Conservation (phyloP, 1,284 basidiomycete genomes). For the Sutorius eximius region DNA sequence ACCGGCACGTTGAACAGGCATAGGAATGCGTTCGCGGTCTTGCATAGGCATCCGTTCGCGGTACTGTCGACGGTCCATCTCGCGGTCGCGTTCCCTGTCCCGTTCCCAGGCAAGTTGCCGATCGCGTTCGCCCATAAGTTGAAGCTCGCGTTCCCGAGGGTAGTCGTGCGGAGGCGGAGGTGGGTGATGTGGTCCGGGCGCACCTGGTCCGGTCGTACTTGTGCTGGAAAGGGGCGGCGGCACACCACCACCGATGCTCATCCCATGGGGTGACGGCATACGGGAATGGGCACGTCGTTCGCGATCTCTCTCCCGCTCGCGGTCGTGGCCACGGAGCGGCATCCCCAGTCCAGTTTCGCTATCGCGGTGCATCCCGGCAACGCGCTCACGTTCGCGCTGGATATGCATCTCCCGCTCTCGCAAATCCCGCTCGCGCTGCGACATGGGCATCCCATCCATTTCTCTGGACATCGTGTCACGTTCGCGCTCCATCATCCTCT, state of each 20-base stretch:
- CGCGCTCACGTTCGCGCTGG: slow-evolving; percentile 31
- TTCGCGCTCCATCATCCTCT: slow-evolving; percentile 26
- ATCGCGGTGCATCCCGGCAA: slow-evolving; percentile 28
- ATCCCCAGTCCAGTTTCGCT: slow-evolving; percentile 31
- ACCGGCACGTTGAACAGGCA: slow-evolving; percentile 24
- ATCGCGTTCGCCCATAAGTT: slow-evolving; percentile 26
- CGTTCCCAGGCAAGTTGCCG: slow-evolving; percentile 32
- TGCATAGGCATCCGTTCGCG: slow-evolving; percentile 26
- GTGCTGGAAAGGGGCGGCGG: slow-evolving; percentile 9
- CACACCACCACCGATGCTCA: slow-evolving; percentile 10
- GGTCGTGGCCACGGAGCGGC: slow-evolving; percentile 24
- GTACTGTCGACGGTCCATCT: slow-evolving; percentile 30
- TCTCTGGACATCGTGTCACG: slow-evolving; percentile 25
- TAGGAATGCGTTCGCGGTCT: slow-evolving; percentile 28
- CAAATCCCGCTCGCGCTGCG: slow-evolving; percentile 26
- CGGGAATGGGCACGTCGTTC: slow-evolving; percentile 30
- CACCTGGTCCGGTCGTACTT: slow-evolving; percentile 21
- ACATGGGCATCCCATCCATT: slow-evolving; percentile 18
- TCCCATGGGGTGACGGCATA: slow-evolving; percentile 27
- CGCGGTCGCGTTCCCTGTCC: slow-evolving; percentile 31
- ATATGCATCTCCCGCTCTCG: slow-evolving; percentile 30
- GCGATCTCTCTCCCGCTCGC: slow-evolving; percentile 32
- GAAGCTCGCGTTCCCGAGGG: slow-evolving; percentile 26
- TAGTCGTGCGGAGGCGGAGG: slow-evolving; percentile 23
- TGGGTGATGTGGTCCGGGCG: slow-evolving; percentile 20